Evolutionary conservation across 768 basidiomycete genomes (phyloP).

Genomic region (Leccinellum rugosiceps): DNA sequence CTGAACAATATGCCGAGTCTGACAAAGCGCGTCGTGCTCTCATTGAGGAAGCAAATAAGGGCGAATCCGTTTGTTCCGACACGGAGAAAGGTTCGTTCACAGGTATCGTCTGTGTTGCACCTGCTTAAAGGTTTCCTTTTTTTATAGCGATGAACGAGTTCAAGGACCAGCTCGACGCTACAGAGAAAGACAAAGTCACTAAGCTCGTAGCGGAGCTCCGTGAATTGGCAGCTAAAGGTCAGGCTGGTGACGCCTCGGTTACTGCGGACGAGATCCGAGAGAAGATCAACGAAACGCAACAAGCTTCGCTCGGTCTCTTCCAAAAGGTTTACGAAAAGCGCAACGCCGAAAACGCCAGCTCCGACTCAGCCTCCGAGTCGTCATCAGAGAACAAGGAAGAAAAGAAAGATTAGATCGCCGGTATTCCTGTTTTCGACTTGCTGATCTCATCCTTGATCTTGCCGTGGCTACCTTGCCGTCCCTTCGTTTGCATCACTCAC

Average conservation of each 20-base stretch:
- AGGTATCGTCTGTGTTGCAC: background rate
- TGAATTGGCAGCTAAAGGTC: constrained; percentile 86
- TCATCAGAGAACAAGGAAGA: constrained; percentile 51
- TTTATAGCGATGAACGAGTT: constrained; percentile 87
- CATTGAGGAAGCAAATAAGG: constrained; percentile 97
- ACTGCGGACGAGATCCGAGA: constrained; percentile 86
- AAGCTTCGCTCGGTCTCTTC: constrained; percentile 95
- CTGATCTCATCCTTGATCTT: constrained; percentile 9
- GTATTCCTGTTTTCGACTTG: background rate
- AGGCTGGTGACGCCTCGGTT: constrained; percentile 75
- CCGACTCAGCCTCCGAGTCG: constrained; percentile 19
- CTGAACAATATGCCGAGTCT: constrained; percentile 89
- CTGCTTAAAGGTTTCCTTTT: constrained; percentile 2
- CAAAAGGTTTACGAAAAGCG: constrained; percentile 97
- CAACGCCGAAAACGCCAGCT: constrained; percentile 58
- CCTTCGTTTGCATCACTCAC: constrained; percentile 23
- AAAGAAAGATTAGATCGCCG: constrained; percentile 73
- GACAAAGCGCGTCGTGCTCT: constrained; percentile 85
- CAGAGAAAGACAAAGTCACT: constrained; percentile 92
- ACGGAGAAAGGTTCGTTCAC: constrained; percentile 82
- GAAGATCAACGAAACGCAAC: constrained; percentile 92
- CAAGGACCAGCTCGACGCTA: constrained; percentile 90
- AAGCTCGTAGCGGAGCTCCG: constrained; percentile 85
- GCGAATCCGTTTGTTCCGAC: constrained; percentile 89
- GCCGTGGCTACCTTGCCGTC: constrained; percentile 17